phyloP scores from a whole-genome alignment of 176 grass and related monocot species.

The Triticum turgidum region DNA sequence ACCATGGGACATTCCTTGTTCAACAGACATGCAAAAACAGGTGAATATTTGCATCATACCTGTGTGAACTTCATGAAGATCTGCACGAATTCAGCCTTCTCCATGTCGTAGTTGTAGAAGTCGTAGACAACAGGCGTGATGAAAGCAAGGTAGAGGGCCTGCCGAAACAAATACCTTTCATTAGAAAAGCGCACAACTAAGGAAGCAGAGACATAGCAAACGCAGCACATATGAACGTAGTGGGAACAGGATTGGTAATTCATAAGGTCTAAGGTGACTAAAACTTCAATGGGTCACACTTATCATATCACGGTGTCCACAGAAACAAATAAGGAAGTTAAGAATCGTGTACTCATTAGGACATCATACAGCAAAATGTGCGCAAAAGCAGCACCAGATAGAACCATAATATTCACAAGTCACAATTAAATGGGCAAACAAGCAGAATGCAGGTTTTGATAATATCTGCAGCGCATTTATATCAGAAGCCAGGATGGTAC shows the following conservation, averaged over 20 bases:
- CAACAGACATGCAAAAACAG: neutral
- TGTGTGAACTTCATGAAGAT: slow-evolving; percentile 71
- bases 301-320: neutral
- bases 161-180: neutral
- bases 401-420: neutral
- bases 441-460: neutral
- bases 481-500: neutral
- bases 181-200: neutral
- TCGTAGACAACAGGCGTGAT: slow-evolving; percentile 66
- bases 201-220: neutral
- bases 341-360: too few species aligned
- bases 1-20: neutral
- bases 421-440: neutral
- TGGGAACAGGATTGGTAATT: neutral
- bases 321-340: neutral
- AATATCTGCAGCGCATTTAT: neutral
- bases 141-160: slow-evolving; percentile 58
- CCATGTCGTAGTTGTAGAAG: slow-evolving; percentile 82
- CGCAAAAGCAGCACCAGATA: neutral
- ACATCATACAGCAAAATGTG: neutral
- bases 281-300: neutral
- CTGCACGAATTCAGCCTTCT: slow-evolving; percentile 65
- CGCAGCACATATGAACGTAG: neutral
- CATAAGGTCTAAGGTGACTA: neutral
- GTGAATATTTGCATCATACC: slow-evolving; percentile 16